Percentiles rank a stretch among this genome's conserved stretches.
Conservation (phyloP, 2,329 filamentous ascomycete species). For the Exophiala viscosa region DNA sequence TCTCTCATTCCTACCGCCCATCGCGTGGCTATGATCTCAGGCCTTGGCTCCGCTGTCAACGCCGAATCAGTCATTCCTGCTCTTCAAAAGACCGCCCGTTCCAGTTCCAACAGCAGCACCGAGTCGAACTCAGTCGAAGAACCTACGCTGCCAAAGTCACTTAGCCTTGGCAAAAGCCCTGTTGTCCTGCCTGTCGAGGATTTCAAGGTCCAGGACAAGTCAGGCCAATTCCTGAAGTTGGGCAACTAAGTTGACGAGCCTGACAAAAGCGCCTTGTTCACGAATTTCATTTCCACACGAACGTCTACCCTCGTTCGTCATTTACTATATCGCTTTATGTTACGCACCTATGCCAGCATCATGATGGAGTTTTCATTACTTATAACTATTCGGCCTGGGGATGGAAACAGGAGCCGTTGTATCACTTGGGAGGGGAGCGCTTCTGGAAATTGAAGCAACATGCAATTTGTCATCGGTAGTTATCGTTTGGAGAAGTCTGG, state of each 20-base stretch:
- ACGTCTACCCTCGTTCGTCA: background rate
- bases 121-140: conserved; percentile 21
- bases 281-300: conserved; percentile 1
- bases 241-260: conserved; percentile 17
- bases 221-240: conserved; percentile 17
- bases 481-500: background rate
- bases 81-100: conserved; percentile 25
- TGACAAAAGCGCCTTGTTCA: background rate
- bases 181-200: conserved; percentile 16
- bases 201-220: conserved; percentile 7
- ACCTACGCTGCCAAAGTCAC: conserved; percentile 7
- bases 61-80: conserved; percentile 20
- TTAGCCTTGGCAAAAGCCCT: conserved; percentile 4
- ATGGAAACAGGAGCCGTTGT: no score
- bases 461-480: no score
- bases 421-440: no score
- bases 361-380: no score
- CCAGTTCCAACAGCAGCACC: conserved; percentile 24
- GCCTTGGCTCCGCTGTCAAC: background rate
- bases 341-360: no score
- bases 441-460: no score
- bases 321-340: no score
- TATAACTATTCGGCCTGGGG: no score
- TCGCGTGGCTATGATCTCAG: conserved; percentile 16
- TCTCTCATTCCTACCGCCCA: conserved; percentile 22